phyloP scores from a whole-genome alignment of 108 stramenopile genomes.

The Cyclotella kingstonii region DNA sequence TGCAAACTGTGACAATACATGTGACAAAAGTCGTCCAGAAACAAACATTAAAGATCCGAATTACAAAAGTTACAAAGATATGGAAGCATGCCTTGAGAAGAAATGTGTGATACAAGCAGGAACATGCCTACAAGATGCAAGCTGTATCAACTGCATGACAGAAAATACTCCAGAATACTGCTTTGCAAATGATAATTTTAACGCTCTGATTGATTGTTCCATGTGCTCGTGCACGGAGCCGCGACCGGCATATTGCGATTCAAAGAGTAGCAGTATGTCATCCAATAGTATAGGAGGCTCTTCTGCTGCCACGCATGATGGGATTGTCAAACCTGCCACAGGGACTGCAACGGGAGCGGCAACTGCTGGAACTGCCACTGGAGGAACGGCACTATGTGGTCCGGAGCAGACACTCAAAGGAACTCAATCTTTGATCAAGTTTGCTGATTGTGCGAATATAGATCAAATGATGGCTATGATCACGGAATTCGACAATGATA shows the following conservation, averaged over 20 bases:
- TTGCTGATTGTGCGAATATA: conserved; percentile 64
- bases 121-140: conserved; percentile 53
- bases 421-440: conserved; percentile 58
- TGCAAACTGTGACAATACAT: conserved; percentile 56
- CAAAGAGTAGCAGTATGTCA: conserved; percentile 38
- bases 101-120: conserved; percentile 82
- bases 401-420: conserved; percentile 66
- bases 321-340: conserved; percentile 24
- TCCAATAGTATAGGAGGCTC: conserved; percentile 21
- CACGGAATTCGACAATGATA: conserved; percentile 82
- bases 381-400: conserved; percentile 44
- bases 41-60: conserved; percentile 67
- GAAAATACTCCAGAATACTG: conserved; percentile 44
- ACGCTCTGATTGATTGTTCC: conserved; percentile 73
- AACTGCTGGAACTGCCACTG: conserved; percentile 24
- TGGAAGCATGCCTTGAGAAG: conserved; percentile 69
- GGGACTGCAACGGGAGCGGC: conserved; percentile 6
- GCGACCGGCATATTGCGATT: conserved; percentile 55
- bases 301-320: conserved; percentile 34
- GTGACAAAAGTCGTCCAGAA: conserved; percentile 61
- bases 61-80: conserved; percentile 72
- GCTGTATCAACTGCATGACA: conserved; percentile 61
- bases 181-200: conserved; percentile 50
- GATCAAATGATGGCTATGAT: conserved; percentile 65
- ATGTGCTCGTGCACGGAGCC: conserved; percentile 75